A percentile compares a stretch with the other conserved stretches of the same genome.
Evolutionary conservation across 2,329 filamentous ascomycete genomes (phyloP).

Genomic region (Zymoseptoria tritici): DNA sequence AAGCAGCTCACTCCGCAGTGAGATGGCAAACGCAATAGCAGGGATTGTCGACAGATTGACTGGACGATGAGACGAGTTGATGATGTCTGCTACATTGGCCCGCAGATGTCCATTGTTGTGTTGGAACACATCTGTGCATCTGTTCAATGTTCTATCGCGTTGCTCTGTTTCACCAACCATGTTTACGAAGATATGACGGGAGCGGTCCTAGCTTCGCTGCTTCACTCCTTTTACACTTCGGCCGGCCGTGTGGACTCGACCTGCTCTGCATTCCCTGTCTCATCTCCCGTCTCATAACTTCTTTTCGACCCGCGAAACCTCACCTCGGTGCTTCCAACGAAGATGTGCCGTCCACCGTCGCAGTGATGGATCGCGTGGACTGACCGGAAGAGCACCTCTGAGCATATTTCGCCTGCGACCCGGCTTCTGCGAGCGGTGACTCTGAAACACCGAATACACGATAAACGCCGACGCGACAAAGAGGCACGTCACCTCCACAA

Average conservation of each 20-base stretch:
- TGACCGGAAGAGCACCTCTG: neutral
- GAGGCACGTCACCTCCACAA: conserved; percentile 23
- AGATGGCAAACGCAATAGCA: neutral
- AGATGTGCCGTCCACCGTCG: neutral
- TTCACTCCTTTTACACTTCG: neutral
- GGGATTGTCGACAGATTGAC: neutral
- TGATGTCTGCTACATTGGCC: neutral
- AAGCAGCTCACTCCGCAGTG: neutral
- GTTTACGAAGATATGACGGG: neutral
- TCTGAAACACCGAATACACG: neutral
- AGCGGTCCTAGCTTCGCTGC: neutral
- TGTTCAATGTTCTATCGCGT: too few species aligned
- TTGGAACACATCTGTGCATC: too few species aligned
- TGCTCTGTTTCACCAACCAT: neutral
- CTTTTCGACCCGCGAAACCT: neutral
- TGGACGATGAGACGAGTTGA: neutral
- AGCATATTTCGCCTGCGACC: neutral
- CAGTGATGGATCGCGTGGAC: neutral
- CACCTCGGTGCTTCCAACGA: neutral
- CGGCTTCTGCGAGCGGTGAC: neutral
- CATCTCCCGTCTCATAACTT: neutral
- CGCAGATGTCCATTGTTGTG: neutral
- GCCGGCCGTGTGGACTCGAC: neutral
- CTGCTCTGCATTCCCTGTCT: neutral
- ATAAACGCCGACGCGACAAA: neutral